phyloP scores from a whole-genome alignment of 163 green algal genomes.

The Chloromonas sp. region DNA sequence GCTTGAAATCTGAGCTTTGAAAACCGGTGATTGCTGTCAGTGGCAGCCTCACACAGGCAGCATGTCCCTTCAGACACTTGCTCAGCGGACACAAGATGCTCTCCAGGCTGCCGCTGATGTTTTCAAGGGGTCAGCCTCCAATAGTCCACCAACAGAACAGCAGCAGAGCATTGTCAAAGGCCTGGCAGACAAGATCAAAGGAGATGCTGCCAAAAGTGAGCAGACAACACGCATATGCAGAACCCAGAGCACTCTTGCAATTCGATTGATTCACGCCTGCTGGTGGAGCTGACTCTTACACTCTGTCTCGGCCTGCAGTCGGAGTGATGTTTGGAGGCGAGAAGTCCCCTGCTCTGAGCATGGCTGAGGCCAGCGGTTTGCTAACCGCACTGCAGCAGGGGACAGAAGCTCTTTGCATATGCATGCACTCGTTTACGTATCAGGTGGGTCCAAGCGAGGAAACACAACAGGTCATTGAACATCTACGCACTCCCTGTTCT shows the following conservation, averaged over 20 bases:
- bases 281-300: too few relatives aligned
- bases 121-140: background rate
- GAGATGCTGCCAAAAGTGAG: conserved; percentile 1
- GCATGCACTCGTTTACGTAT: background rate
- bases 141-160: background rate
- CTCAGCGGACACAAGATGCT: background rate
- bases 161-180: background rate
- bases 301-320: background rate
- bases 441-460: background rate
- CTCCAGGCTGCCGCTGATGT: background rate
- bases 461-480: too few relatives aligned
- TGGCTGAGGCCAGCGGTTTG: background rate
- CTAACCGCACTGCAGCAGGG: background rate
- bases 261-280: too few relatives aligned
- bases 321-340: background rate
- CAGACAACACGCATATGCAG: too few relatives aligned
- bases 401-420: background rate
- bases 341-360: background rate
- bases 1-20: too few relatives aligned
- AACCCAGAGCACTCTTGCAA: too few relatives aligned
- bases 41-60: too few relatives aligned
- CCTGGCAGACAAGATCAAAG: conserved; percentile 3
- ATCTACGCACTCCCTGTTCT: too few relatives aligned
- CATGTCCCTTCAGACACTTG: too few relatives aligned
- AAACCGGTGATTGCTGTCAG: too few relatives aligned